These are phyloP conservation scores for Saccharomycopsis vini DNA, from an alignment of 805 yeast genomes.

Conservation along the genomic window DNA sequence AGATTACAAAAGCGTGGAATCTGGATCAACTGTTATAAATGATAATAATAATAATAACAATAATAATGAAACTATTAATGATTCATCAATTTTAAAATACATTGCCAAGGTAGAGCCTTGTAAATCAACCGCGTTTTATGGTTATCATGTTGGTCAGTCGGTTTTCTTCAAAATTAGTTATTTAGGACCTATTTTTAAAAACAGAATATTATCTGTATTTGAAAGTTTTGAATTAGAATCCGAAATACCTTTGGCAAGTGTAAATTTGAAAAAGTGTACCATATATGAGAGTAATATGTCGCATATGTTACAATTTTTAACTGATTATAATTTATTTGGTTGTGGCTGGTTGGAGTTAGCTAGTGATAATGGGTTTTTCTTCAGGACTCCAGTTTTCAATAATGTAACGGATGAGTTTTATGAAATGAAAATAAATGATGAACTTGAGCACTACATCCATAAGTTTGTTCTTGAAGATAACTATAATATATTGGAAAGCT, in stretches of 20 bases:
- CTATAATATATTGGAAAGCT: background rate
- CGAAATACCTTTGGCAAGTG: constrained; percentile 21
- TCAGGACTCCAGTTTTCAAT: constrained; percentile 46
- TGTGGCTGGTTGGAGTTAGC: constrained; percentile 63
- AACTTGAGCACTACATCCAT: constrained; percentile 16
- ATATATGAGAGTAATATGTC: constrained; percentile 81
- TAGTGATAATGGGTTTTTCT: constrained; percentile 29
- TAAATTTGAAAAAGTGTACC: constrained; percentile 23
- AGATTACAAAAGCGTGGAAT: constrained; percentile 14
- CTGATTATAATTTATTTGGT: constrained; percentile 78
- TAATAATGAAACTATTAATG: constrained; percentile 6
- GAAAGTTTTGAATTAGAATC: constrained; percentile 21
- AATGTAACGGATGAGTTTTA: constrained; percentile 12
- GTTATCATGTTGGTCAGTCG: constrained; percentile 60
- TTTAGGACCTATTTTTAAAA: constrained; percentile 49
- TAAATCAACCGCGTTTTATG: constrained; percentile 76
- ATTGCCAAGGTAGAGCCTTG: constrained; percentile 57
- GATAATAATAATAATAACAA: constrained; percentile 5
- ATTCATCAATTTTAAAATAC: constrained; percentile 26
- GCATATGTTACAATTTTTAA: constrained; percentile 60
- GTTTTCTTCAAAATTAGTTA: constrained; percentile 61
- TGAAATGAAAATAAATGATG: constrained; percentile 18
- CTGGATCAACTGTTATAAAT: background rate
- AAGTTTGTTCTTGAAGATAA: constrained; percentile 1
- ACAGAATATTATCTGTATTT: constrained; percentile 45